Base-by-base conservation (phyloP, 2,329 filamentous ascomycete species). In the Fusarium sp. region DNA sequence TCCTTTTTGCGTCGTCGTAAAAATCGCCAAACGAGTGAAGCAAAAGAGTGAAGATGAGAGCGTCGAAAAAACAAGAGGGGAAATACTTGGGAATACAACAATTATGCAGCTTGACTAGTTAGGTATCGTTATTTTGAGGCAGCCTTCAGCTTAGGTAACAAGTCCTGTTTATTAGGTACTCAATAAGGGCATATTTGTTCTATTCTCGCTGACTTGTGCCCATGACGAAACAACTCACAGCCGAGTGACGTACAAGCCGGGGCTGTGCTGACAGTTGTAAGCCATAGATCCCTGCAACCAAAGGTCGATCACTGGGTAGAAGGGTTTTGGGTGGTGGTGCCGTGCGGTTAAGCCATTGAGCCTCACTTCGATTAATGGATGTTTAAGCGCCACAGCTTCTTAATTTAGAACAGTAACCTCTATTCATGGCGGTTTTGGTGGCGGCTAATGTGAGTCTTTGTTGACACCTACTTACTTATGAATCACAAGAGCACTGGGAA, bases 171-270 rank as follows among this genome's bases (percentile, higher is more conserved):
- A 66, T 55, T 63, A 50, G 28, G n/a, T 30, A 53, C 41, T 45
- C 28, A 45, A 45, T 32, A 65, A 65, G 54, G 50, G 36, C 30
- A 47, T 28, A 51, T 41, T 41, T 55, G 20, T 47, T 62, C 53
- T 63, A 53, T 70, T 70, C 51, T 57, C 26, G 41, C 73, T 73
- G 74, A 75, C 65, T 75, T 55, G 58, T 66, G 45, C 47, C 62
- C 62, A 69, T 72, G 70, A 77, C 72, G 64, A 74, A 74, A 66
- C 72, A 73, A 55, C 71, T 64, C 67, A 69, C 55, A 62, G 67
- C 48, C 55, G 57, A 66, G 76, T 78, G 76, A 78, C 76, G 76
- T 78, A 77, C 72, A 75, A 66, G 32, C 73, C 44, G 75, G 74
- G 76, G 76, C 76, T 72, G 75, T 78, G 76, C 76, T 77, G 69